Conservation (phyloP, 1,284 basidiomycete species). For the Lentinula novae-zelandiae region DNA sequence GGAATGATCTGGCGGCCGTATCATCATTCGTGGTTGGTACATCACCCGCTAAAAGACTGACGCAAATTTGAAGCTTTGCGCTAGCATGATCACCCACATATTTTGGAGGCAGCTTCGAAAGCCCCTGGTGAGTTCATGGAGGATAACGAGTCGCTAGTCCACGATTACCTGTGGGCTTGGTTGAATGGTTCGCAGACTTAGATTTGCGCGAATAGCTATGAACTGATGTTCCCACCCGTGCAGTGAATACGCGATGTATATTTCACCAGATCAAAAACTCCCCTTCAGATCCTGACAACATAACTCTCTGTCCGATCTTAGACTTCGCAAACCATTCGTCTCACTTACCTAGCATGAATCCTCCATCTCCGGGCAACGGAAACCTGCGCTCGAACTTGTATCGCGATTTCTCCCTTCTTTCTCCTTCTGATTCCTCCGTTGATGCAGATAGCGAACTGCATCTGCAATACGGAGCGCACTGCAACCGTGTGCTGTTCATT, state of each 20-base stretch:
- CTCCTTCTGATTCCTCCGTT: conserved; percentile 40
- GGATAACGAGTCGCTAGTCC: conserved; percentile 21
- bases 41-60: not conserved
- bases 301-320: conserved; percentile 81
- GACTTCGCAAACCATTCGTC: conserved; percentile 82
- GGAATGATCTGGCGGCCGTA: conserved; percentile 54
- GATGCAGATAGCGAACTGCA: conserved; percentile 59
- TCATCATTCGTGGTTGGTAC: conserved; percentile 42
- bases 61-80: not conserved
- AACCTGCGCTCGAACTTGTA: conserved; percentile 28
- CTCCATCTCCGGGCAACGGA: conserved; percentile 23
- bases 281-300: conserved; percentile 61
- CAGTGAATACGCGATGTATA: conserved; percentile 87
- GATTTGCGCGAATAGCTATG: not conserved
- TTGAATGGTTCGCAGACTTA: conserved; percentile 57
- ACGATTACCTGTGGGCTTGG: conserved; percentile 81
- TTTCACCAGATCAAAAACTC: conserved; percentile 64
- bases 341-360: conserved; percentile 37
- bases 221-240: not conserved
- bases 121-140: not conserved
- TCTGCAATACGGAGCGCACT: conserved; percentile 74
- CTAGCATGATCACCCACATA: conserved; percentile 5
- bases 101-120: conserved; percentile 1
- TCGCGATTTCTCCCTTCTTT: conserved; percentile 51
- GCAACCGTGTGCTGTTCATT: conserved; percentile 69